Conservation (phyloP, 805 yeast genomes). For the Candida michaelii region DNA sequence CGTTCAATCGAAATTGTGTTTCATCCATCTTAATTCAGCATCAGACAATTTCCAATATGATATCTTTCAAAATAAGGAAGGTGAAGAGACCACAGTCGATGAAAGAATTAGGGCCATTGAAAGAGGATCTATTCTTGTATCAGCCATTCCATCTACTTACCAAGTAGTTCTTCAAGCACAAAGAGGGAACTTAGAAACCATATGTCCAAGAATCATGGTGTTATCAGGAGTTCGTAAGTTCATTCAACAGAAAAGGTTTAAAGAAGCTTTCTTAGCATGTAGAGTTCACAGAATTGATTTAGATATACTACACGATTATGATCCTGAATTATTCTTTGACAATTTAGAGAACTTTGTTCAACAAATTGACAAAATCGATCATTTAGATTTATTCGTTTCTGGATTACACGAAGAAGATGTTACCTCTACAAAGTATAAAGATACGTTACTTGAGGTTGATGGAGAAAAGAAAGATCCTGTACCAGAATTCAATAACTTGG, state of each 20-base stretch:
- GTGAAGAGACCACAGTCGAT: constrained; percentile 41
- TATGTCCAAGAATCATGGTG: constrained; percentile 90
- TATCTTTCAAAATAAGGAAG: constrained; percentile 29
- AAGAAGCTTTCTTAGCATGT: constrained; percentile 78
- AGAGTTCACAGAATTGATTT: constrained; percentile 89
- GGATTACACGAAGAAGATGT: constrained; percentile 87
- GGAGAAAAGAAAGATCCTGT: neutral
- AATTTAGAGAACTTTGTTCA: constrained; percentile 67
- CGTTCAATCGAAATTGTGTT: constrained; percentile 79
- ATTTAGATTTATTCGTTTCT: constrained; percentile 83
- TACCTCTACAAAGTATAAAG: constrained; percentile 74
- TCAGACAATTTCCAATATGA: constrained; percentile 32
- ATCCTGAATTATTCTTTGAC: constrained; percentile 63
- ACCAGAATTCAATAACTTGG: constrained; percentile 8
- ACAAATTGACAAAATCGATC: constrained; percentile 70
- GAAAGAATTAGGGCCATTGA: constrained; percentile 89
- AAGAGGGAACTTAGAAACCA: constrained; percentile 93
- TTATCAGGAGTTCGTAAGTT: constrained; percentile 74
- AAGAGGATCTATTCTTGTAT: constrained; percentile 83
- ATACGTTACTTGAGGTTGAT: constrained; percentile 46
- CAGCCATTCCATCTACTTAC: constrained; percentile 78
- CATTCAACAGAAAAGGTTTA: constrained; percentile 58
- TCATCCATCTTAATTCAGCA: constrained; percentile 62
- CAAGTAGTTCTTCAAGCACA: constrained; percentile 90
- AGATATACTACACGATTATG: constrained; percentile 86